Evolutionary conservation across 768 basidiomycete genomes (phyloP), one percentile per base, ranked within the genome.

Genomic region (Zangia roseola): DNA sequence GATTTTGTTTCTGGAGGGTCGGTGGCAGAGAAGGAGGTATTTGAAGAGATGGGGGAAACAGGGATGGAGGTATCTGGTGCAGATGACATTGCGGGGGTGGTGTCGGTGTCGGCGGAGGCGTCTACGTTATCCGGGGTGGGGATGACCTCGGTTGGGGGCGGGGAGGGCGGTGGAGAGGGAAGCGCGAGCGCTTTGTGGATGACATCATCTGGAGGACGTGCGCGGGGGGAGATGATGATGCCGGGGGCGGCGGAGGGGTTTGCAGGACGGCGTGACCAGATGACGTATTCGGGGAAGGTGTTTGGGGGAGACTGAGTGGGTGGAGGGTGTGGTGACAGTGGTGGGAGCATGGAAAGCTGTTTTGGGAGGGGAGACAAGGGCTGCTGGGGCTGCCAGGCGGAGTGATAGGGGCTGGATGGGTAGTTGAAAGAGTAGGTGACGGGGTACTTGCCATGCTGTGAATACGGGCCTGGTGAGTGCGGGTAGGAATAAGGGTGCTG

Each of bases 231-330:
- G 23, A 90, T 84, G 54, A 89, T 87, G 49, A 89, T 79, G 4
- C 82, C 79, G 1, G 85, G 86, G 0, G 87, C 88, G 38, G 68
- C 63, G 4, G 77, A 69, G 0, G 88, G 88, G 61, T 88, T 71
- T 3, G 73, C 68, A 0, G 88, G 88, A 21, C 85, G 78, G n/a
- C 77, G 77, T 0, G 87, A 85, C 85, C 86, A 89, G 31, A 90
- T 78, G 5, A 81, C 84, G 69, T 80, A 88, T 31, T 69, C 68
- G 10, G 68, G 28, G 38, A 21, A 10, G 21, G 39, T 13, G 26
- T 5, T 24, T 23, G 43, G n/a, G n/a, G n/a, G n/a, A n/a, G 12
- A 48, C 3, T 19, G 56, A 40, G 8, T 30, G 14, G n/a, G 47
- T 37, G 19, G 13, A 14, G 25, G 25, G 12, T 42, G 40, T 34